Conservation (phyloP, 495 filamentous ascomycete genomes). For the Aspergillus mulundensis region DNA sequence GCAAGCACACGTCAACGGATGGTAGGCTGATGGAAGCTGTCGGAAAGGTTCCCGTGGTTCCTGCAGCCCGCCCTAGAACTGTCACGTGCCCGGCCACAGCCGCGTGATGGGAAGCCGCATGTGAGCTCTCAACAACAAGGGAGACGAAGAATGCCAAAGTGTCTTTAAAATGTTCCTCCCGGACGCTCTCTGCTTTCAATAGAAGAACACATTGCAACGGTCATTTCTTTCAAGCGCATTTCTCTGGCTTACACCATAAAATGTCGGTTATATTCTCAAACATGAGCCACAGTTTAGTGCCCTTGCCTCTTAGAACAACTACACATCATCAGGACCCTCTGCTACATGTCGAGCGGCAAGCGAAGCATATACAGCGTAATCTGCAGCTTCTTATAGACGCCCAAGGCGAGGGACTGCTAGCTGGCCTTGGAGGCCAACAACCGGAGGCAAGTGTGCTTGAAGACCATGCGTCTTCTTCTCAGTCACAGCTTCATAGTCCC, state of each 20-base stretch:
- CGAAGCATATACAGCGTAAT: conserved; percentile 61
- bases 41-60: conserved; percentile 22
- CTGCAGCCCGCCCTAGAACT: conserved; percentile 21
- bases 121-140: background rate
- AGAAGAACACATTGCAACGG: too few relatives aligned
- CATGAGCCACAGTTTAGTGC: conserved; percentile 22
- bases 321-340: conserved; percentile 37
- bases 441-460: conserved; percentile 40
- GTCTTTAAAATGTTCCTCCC: too few relatives aligned
- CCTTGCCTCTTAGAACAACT: conserved; percentile 28
- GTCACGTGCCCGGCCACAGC: conserved; percentile 20
- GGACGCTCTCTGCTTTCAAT: too few relatives aligned
- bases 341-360: conserved; percentile 41
- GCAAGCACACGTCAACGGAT: conserved; percentile 43
- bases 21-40: conserved; percentile 28
- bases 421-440: conserved; percentile 40
- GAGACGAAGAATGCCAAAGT: too few relatives aligned
- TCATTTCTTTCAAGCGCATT: background rate
- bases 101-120: conserved; percentile 14
- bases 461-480: conserved; percentile 43
- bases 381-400: conserved; percentile 81
- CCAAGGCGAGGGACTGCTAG: conserved; percentile 70
- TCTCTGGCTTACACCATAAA: conserved; percentile 3
- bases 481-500: conserved; percentile 22
- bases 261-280: conserved; percentile 35